These are phyloP conservation scores for Alternaria ethzedia DNA, from an alignment of 2,329 filamentous ascomycete genomes.

Conservation along the genomic window DNA sequence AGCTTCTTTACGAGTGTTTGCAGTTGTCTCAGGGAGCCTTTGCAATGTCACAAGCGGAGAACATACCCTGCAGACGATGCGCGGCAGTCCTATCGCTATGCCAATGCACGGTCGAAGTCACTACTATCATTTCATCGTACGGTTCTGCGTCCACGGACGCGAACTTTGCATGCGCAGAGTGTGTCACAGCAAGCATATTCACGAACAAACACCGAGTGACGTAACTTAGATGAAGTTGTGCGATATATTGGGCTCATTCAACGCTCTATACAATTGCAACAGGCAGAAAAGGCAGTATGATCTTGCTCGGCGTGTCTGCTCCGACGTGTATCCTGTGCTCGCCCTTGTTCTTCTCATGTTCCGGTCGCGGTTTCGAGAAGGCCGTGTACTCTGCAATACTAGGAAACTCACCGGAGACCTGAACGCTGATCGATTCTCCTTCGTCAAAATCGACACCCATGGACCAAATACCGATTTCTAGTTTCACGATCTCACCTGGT, in stretches of 20 bases:
- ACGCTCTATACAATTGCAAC: slow-evolving; percentile 1
- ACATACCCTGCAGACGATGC: not conserved
- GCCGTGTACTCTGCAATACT: slow-evolving; percentile 47
- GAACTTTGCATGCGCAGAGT: not conserved
- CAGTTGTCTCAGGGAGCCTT: not conserved
- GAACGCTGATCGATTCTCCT: slow-evolving; percentile 43
- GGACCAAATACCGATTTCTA: slow-evolving; percentile 58
- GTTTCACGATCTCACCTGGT: slow-evolving; percentile 51
- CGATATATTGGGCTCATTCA: not conserved
- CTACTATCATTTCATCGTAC: not conserved
- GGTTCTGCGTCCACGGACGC: not conserved
- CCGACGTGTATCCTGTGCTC: slow-evolving; percentile 50
- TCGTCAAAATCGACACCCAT: slow-evolving; percentile 56
- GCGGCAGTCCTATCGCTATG: not conserved
- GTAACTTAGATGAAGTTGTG: not conserved
- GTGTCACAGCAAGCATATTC: not conserved
- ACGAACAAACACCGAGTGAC: not conserved
- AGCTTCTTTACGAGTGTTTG: not conserved
- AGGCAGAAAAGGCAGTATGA: slow-evolving; percentile 49
- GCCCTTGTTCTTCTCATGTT: slow-evolving; percentile 52
- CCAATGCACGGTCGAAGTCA: not conserved
- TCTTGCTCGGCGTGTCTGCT: slow-evolving; percentile 45
- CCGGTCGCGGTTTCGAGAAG: slow-evolving; percentile 48
- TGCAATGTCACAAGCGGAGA: not conserved
- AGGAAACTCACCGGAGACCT: slow-evolving; percentile 32